Base-by-base conservation (phyloP, 1,284 basidiomycete genomes). In the Cryptococcus sp. region DNA sequence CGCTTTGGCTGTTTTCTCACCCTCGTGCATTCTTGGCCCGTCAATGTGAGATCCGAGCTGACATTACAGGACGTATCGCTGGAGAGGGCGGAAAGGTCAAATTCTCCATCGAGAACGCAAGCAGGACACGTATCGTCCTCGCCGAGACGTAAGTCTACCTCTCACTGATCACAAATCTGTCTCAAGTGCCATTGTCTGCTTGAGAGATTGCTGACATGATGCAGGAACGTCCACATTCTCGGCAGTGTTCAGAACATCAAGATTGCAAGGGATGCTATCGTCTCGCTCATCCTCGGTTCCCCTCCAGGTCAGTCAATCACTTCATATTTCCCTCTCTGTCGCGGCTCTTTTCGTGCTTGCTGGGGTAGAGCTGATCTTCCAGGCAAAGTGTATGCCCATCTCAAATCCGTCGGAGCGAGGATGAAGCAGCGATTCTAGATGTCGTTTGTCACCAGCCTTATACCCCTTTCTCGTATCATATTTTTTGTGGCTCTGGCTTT, bases 1-100 rank as follows among this genome's bases (percentile, higher is more conserved):
- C n/a, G n/a, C n/a, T n/a, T n/a, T n/a, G n/a, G 31, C 31, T 32
- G 16, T 9, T 9, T 32, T 32, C 31, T 32, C 31, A 16, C 31
- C 31, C 16, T 9, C 31, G 31, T 32, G 9, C 16, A 9, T 9
- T 16, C 31, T 10, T 32, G 10, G 31, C 31, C 36, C 7, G 19
- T 33, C 9, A 31, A 7, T 31, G 14, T 7, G 28, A 31, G 26
- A 24, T 23, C 21, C 26, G 18, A 19, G 37, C 56, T 57, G 19
- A 57, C 51, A 28, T 21, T 7, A n/a, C 63, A 87, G 86, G 88
- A 61, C 90, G 94, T 60, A 97, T 98, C 66, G 94, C 94, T 7
- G 94, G 94, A 10, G 92, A 98, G 70, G 91, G 97, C 57, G 94
- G 94, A 42, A 93, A 95, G 75, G 97, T 94, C 2, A 91, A 97